Percentiles rank a stretch among this genome's conserved stretches.
phyloP scores from a whole-genome alignment of 768 basidiomycete genomes.

The Agaricus subrufescens region DNA sequence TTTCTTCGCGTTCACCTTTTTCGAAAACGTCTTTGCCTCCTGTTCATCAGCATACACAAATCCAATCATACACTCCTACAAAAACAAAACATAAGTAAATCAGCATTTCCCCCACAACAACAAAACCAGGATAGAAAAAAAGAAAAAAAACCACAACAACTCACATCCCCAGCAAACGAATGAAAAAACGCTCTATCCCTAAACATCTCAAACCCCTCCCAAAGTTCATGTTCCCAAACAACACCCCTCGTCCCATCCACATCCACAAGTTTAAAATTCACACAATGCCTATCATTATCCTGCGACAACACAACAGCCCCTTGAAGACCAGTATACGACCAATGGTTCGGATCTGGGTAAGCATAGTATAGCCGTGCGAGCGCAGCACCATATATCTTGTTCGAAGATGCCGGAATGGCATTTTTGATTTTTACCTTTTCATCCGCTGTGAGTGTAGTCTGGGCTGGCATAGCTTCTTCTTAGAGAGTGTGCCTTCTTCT shows the following conservation, averaged over 20 bases:
- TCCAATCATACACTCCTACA: slow-evolving; percentile 89
- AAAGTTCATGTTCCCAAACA: slow-evolving; percentile 92
- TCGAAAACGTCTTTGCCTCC: slow-evolving; percentile 81
- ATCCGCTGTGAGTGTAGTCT: slow-evolving; percentile 61
- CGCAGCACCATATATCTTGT: slow-evolving; percentile 81
- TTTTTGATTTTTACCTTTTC: slow-evolving; percentile 78
- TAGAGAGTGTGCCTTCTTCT: background rate
- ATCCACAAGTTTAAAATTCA: slow-evolving; percentile 79
- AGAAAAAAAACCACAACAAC: slow-evolving; percentile 31
- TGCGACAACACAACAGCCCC: slow-evolving; percentile 76
- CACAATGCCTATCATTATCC: slow-evolving; percentile 51
- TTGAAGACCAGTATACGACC: slow-evolving; percentile 86
- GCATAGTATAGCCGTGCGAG: slow-evolving; percentile 90
- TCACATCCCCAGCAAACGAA: slow-evolving; percentile 87
- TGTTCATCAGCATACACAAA: slow-evolving; percentile 84
- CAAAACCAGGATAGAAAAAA: background rate
- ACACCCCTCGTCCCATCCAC: slow-evolving; percentile 78
- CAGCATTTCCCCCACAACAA: background rate
- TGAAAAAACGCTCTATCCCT: slow-evolving; percentile 90
- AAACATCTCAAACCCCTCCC: slow-evolving; percentile 73
- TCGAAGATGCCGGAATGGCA: slow-evolving; percentile 45
- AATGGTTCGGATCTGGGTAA: slow-evolving; percentile 66
- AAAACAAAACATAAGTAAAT: no score
- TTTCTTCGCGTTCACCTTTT: slow-evolving; percentile 75
- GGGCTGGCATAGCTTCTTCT: slow-evolving; percentile 55